Base-by-base conservation (phyloP, 2,329 filamentous ascomycete genomes). In the Fusarium sp. region DNA sequence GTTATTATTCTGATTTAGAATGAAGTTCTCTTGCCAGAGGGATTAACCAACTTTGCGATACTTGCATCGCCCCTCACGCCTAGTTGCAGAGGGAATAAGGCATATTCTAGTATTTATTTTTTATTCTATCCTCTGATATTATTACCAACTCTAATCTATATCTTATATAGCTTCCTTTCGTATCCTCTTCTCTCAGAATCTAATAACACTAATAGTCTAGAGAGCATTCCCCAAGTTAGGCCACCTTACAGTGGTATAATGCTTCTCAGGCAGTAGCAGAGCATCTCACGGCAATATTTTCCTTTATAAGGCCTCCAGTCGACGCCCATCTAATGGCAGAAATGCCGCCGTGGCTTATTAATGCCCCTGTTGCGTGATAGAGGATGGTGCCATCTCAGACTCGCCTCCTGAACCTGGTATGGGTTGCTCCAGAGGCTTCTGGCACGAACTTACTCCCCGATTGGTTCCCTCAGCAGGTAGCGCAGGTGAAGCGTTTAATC, bases 261-360 rank as follows among this genome's bases (percentile, higher is more conserved):
- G 28, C 54, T 60, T 54, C 62, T 60, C 23, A 65, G 46, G 54
- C 37, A 59, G n/a, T 8, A 44, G 16, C 47, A 37, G 38, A 47
- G 54, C 54, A 25, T 60, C 54, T 38, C 33, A 46, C 40, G 38
- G 40, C 10, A 46, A 47, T 40, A 28, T 37, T 57, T 52, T 4
- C 13, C n/a, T 46, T 58, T 38, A 21, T 67, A 30, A 67, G 57
- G 64, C 64, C 64, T 56, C 43, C 23, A 60, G 18, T 9, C 2
- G 21, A 57, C 33, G 33, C 49, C 40, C 35, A 57, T 5, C 64
- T 30, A 67, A 67, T 67, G 30, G 28, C 43, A 67, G 42, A 67
- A 61, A 67, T 67, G 44, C 64, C 57, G 28, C 37, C 61, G 37
- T 52, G 37, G 32, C 64, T 61, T 37, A 57, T 52, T n/a, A 61